Conservation (phyloP, 352 stramenopile genomes). For the Globisporangium iwayamae region DNA sequence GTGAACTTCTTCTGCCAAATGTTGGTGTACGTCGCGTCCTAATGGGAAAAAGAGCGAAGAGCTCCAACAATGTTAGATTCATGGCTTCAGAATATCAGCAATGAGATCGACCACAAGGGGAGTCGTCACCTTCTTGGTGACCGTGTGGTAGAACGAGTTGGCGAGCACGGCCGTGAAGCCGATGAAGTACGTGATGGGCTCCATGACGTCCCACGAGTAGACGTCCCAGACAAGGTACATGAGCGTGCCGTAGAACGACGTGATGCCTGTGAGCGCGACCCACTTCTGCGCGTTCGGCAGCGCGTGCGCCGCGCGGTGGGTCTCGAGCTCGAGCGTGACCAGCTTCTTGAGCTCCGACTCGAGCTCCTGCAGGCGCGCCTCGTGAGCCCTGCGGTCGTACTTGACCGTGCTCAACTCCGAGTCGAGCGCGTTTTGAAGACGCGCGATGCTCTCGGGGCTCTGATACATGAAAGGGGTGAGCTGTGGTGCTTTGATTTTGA, state of each 20-base stretch:
- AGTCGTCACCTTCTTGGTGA: constrained; percentile 59
- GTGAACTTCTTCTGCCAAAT: constrained; percentile 77
- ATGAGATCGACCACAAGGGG: neutral
- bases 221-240: constrained; percentile 86
- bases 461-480: constrained; percentile 9
- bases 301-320: constrained; percentile 35
- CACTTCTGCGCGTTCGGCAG: constrained; percentile 76
- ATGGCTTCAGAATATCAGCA: neutral
- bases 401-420: constrained; percentile 76
- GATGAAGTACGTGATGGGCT: constrained; percentile 89
- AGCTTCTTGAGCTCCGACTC: constrained; percentile 48
- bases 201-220: constrained; percentile 89
- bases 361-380: constrained; percentile 43
- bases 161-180: constrained; percentile 80
- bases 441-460: constrained; percentile 68
- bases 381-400: constrained; percentile 51
- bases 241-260: constrained; percentile 60
- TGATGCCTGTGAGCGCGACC: constrained; percentile 55
- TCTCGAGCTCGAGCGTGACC: constrained; percentile 40
- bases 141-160: constrained; percentile 77
- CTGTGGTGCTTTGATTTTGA: too few relatives aligned
- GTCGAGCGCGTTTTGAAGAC: constrained; percentile 69
- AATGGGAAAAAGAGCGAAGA: neutral
- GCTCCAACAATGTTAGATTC: neutral
- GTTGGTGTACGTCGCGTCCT: constrained; percentile 80